Evolutionary conservation across 805 yeast genomes (phyloP).

Genomic region (Alloascoidea hylecoeti): DNA sequence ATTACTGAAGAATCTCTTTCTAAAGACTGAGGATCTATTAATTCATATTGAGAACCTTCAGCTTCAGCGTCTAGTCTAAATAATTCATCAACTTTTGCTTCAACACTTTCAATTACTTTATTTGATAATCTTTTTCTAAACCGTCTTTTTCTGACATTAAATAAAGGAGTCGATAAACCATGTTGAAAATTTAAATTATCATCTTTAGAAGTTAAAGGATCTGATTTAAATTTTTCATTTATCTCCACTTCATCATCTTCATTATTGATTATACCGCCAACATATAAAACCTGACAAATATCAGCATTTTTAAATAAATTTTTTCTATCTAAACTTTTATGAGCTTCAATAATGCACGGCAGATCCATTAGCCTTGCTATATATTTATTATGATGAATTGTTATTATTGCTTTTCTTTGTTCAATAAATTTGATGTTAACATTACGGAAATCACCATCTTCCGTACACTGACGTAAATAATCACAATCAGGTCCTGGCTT

Average conservation of each 20-base stretch:
- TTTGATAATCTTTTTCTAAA: constrained; percentile 60
- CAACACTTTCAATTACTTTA: constrained; percentile 63
- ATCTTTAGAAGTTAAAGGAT: constrained; percentile 14
- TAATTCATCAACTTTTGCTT: constrained; percentile 64
- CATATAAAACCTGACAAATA: constrained; percentile 71
- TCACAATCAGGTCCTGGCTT: constrained; percentile 53
- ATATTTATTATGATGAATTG: constrained; percentile 54
- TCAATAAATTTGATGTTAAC: constrained; percentile 76
- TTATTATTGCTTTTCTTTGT: constrained; percentile 61
- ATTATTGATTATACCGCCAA: constrained; percentile 38
- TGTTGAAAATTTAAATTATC: constrained; percentile 33
- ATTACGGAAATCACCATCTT: constrained; percentile 56
- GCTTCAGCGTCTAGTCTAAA: constrained; percentile 71
- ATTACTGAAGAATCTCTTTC: constrained; percentile 14
- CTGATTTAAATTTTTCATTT: constrained; percentile 16
- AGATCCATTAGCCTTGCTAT: constrained; percentile 80
- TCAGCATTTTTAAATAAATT: constrained; percentile 82
- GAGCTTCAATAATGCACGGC: constrained; percentile 79
- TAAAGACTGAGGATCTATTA: constrained; percentile 40
- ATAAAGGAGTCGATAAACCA: constrained; percentile 76
- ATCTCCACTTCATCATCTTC: constrained; percentile 25
- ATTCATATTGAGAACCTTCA: constrained; percentile 63
- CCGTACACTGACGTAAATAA: constrained; percentile 61
- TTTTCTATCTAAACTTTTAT: constrained; percentile 80
- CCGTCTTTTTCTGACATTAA: constrained; percentile 52